These are phyloP conservation scores for Neofusicoccum sp. DNA, from an alignment of 2,329 filamentous ascomycete genomes.

Conservation along the genomic window DNA sequence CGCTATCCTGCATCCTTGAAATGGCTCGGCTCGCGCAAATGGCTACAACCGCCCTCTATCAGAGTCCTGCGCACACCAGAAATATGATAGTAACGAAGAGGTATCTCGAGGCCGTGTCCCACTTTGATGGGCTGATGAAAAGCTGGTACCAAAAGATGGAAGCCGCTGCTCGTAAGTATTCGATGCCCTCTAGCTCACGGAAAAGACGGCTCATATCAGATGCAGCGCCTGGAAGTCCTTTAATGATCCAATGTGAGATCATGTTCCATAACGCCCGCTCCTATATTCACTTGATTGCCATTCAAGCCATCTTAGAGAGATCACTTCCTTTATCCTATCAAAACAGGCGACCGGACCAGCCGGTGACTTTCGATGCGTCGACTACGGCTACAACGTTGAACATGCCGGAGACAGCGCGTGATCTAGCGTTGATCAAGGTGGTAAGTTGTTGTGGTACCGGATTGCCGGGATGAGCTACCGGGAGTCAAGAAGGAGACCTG, in stretches of 20 bases:
- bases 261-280: constrained; percentile 3
- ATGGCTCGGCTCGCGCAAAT: neutral
- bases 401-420: constrained; percentile 2
- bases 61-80: constrained; percentile 1
- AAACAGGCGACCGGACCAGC: neutral
- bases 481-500: neutral
- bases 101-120: neutral
- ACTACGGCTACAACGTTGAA: neutral
- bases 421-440: constrained; percentile 13
- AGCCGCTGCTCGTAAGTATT: neutral
- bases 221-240: neutral
- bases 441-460: neutral
- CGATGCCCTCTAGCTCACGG: neutral
- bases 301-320: constrained; percentile 15
- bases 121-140: neutral
- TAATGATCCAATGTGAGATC: neutral
- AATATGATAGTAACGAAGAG: neutral
- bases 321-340: neutral
- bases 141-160: neutral
- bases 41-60: constrained; percentile 1
- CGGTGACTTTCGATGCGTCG: neutral
- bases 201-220: neutral
- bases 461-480: neutral
- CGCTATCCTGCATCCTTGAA: neutral
- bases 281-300: constrained; percentile 8